phyloP scores from a whole-genome alignment of 192 early-diverging fungal genomes.

The Coemansia sp. region DNA sequence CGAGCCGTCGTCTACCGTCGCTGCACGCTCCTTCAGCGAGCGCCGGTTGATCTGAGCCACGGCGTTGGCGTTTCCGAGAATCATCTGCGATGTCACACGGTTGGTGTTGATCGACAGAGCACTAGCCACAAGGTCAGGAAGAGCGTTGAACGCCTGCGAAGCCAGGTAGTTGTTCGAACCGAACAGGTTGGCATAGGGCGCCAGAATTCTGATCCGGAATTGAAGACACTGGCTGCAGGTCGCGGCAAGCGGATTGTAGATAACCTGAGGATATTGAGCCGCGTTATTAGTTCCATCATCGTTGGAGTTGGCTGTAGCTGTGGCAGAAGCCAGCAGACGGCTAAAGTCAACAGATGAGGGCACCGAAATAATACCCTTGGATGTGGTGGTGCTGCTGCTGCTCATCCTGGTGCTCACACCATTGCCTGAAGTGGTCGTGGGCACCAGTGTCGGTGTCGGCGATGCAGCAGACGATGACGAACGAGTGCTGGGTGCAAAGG shows the following conservation, averaged over 20 bases:
- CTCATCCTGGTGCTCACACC: neutral
- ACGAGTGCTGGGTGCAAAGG: neutral
- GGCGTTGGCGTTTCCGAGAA: constrained; percentile 26
- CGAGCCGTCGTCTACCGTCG: constrained; percentile 5
- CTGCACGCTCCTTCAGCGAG: constrained; percentile 10
- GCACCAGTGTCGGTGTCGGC: neutral
- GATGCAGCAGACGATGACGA: neutral
- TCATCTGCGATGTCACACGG: constrained; percentile 35
- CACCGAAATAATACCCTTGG: constrained; percentile 29
- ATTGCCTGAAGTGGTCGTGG: constrained; percentile 1
- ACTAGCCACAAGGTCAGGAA: constrained; percentile 33
- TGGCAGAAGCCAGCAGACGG: constrained; percentile 25
- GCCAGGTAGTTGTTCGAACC: constrained; percentile 48
- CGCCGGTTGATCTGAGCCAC: constrained; percentile 12
- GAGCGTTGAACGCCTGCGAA: constrained; percentile 39
- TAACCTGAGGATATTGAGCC: constrained; percentile 18
- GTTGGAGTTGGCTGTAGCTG: neutral
- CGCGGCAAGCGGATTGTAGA: constrained; percentile 30
- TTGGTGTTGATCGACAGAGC: constrained; percentile 39
- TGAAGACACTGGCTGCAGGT: constrained; percentile 46
- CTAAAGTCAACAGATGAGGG: constrained; percentile 49
- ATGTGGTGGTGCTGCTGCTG: constrained; percentile 8
- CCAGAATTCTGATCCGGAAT: constrained; percentile 41
- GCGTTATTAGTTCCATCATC: neutral
- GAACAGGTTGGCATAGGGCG: constrained; percentile 48